Base-by-base conservation (phyloP, 164 flowering plant species). In the Litsea cubeba region DNA sequence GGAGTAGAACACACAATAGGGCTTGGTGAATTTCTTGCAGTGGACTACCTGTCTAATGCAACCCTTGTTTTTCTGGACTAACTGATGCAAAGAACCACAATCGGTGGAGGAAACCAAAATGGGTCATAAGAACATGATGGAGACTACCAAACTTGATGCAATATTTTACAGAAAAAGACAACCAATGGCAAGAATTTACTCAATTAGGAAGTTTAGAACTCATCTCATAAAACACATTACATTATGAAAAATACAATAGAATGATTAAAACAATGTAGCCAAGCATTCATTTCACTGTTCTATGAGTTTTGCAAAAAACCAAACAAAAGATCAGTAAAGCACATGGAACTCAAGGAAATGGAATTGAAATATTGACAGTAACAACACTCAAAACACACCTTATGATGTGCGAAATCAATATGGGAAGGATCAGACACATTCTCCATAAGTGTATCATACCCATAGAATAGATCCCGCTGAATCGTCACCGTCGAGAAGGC, bases 351-450 rank as follows among this genome's bases (percentile, higher is more conserved):
- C 6, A 1, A 60, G 63, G n/a, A 60, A 60, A 18, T 40, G 22
- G 24, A 69, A 5, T 23, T 63, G 62, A 18, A 62, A 28, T 5
- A 71, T 24, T 22, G 6, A 8, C 6, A 8, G 65, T 8, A 12
- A 65, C 50, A 50, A 6, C 12, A 18, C 20, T 20, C 22, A 12
- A 51, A 57, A 17, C 49, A 63, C 76, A 91, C 97, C 93, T 89
- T 93, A 80, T 91, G 99, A 84, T 95, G 97, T 12, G 99, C 97
- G 83, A 95, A 95, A 76, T 95, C 98, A 77, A 95, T 95, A 82
- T 95, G 99, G 74, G 97, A 95, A 74, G 98, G 98, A 84, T 95
- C 98, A n/a, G 95, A 91, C 26, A 95, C 98, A 78, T 95, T 95
- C 85, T 95, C 99, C 99, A 95, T 95, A 46, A 95, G 91, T 12